Conservation (phyloP, 2,329 filamentous ascomycete genomes). For the Penicillium sp. region DNA sequence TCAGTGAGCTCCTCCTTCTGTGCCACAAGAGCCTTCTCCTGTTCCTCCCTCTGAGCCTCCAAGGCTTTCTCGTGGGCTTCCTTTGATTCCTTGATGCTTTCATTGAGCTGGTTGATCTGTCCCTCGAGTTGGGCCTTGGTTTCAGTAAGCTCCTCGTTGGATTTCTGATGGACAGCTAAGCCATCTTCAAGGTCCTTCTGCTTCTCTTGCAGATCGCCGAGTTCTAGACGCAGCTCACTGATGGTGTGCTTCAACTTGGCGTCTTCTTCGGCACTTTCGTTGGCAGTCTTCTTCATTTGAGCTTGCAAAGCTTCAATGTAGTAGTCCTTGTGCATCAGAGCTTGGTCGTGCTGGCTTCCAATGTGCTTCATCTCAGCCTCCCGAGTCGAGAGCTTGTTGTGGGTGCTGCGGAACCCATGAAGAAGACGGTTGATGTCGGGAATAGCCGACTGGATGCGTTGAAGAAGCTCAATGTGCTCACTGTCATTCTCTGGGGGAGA, state of each 20-base stretch:
- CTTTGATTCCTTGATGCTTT: slow-evolving; percentile 38
- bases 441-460: slow-evolving; percentile 46
- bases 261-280: slow-evolving; percentile 50
- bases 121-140: slow-evolving; percentile 45
- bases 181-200: slow-evolving; percentile 50
- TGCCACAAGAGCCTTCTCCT: slow-evolving; percentile 31
- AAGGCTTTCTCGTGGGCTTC: slow-evolving; percentile 44
- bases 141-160: slow-evolving; percentile 44
- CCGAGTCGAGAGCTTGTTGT: slow-evolving; percentile 48
- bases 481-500: slow-evolving; percentile 30
- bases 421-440: slow-evolving; percentile 46
- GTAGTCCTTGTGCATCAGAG: slow-evolving; percentile 51
- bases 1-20: slow-evolving; percentile 49
- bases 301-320: slow-evolving; percentile 52
- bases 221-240: slow-evolving; percentile 50
- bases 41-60: slow-evolving; percentile 31
- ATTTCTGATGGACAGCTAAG: slow-evolving; percentile 43
- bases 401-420: slow-evolving; percentile 49
- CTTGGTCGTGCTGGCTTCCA: slow-evolving; percentile 50
- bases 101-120: slow-evolving; percentile 37
- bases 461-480: slow-evolving; percentile 40
- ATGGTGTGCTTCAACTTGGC: slow-evolving; percentile 41
- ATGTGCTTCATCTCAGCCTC: slow-evolving; percentile 51
- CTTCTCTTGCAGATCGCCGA: slow-evolving; percentile 51
- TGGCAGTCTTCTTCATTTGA: slow-evolving; percentile 49